These are phyloP conservation scores for Coleophoma cylindrospora DNA, from an alignment of 2,329 filamentous ascomycete species.

Conservation along the genomic window DNA sequence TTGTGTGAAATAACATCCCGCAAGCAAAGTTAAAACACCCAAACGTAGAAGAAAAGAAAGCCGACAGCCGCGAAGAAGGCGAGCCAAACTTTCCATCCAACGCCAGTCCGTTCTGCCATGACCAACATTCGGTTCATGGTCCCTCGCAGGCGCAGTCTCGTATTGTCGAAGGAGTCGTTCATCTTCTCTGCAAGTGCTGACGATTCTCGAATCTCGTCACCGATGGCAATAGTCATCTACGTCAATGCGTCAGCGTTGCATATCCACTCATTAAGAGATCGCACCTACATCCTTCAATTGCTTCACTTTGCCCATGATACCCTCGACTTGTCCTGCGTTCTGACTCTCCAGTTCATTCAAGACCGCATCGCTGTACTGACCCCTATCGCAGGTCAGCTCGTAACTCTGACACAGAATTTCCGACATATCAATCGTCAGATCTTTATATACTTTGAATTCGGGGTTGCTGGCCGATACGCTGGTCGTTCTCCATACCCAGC, in stretches of 20 bases:
- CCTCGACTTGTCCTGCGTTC: constrained; percentile 84
- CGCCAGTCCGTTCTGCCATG: constrained; percentile 92
- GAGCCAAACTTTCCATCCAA: constrained; percentile 93
- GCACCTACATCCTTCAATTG: constrained; percentile 78
- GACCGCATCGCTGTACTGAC: constrained; percentile 89
- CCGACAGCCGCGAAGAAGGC: constrained; percentile 81
- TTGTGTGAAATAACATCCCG: background rate
- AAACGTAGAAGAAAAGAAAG: constrained; percentile 85
- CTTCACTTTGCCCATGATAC: constrained; percentile 86
- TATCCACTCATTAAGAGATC: background rate
- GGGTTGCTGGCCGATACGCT: constrained; percentile 63
- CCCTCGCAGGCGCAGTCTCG: constrained; percentile 71
- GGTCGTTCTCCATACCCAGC: constrained; percentile 21
- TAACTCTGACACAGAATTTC: background rate
- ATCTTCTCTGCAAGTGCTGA: constrained; percentile 88
- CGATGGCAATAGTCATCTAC: constrained; percentile 86
- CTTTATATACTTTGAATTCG: constrained; percentile 56
- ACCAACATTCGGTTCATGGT: constrained; percentile 97
- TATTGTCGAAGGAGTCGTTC: constrained; percentile 90
- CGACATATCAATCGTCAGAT: background rate
- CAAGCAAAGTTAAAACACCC: constrained; percentile 61
- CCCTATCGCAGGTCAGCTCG: constrained; percentile 41
- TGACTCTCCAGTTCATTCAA: constrained; percentile 93
- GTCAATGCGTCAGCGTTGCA: background rate
- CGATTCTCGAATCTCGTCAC: constrained; percentile 89